Base-by-base conservation (phyloP, 768 basidiomycete species). In the Phanerochaete sordida region DNA sequence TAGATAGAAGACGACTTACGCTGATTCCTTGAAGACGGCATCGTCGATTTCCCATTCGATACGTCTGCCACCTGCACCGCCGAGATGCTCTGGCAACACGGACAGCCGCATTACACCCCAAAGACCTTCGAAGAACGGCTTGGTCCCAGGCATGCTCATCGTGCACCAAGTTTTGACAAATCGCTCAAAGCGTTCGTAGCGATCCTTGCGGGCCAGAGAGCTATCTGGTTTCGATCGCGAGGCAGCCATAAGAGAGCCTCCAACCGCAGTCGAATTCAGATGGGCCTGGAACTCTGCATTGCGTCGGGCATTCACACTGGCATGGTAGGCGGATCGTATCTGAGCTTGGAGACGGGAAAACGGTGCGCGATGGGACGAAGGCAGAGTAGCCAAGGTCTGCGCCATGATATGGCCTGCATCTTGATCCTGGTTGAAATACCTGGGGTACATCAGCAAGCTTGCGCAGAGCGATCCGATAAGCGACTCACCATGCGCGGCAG, bases 21-120 rank as follows among this genome's bases (percentile, higher is more conserved):
- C 93, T 64, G 93, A 84, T 75, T 96, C 94, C 69, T 93, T 89
- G 76, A 95, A 93, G 16, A 95, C 91, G 21, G 93, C 93, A 77
- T 96, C 94, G 72, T 96, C 94, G 23, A 95, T 77, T 76, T 94
- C 91, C 94, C 94, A 96, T 66, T 90, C 83, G 56, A 95, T 85
- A 66, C 82, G 78, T 66, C 77, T 78, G 31, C 73, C 72, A 48
- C 92, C 94, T 33, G 90, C 90, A 56, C 94, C 93, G 48, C 94
- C 93, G 43, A 92, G 78, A 47, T 82, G 81, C 69, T 87, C 84
- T 51, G 93, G 91, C 47, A 95, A 80, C 45, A 86, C 84, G 70
- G 95, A 92, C 39, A 93, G 76, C 62, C 91, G 82, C 79, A 95
- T 81, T 59, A 89, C 76, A 8, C 87, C 91, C 87, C 90, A 95